Evolutionary conservation across 441 rosid genomes (phyloP).

Genomic region (Theobroma grandiflorum): DNA sequence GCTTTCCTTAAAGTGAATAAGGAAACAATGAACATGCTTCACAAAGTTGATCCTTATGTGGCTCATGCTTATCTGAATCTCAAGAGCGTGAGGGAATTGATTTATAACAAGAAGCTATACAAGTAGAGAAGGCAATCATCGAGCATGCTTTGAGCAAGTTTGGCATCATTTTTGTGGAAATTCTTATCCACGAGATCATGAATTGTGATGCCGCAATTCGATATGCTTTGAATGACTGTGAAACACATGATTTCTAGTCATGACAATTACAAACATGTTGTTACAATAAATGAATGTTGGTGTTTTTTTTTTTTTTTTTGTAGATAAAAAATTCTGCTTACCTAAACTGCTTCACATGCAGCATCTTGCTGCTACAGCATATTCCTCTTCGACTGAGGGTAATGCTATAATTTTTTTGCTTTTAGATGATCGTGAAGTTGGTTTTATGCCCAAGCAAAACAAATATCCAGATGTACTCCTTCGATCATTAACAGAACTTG

Average conservation of each 20-base stretch:
- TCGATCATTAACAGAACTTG: neutral
- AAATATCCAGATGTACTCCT: neutral
- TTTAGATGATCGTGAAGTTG: neutral
- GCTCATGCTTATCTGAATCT: too few relatives aligned
- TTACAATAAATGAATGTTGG: neutral
- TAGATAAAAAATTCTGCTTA: slow-evolving; percentile 4
- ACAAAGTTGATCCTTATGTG: too few relatives aligned
- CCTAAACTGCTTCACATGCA: slow-evolving; percentile 18
- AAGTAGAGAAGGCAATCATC: too few relatives aligned
- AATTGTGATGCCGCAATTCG: neutral
- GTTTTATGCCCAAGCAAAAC: neutral
- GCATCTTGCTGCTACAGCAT: too few relatives aligned
- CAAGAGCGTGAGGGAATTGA: too few relatives aligned
- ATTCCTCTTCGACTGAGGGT: too few relatives aligned
- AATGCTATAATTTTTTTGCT: neutral
- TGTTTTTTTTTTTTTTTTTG: neutral
- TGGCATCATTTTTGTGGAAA: too few relatives aligned
- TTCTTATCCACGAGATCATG: too few relatives aligned
- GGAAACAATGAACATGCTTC: too few relatives aligned
- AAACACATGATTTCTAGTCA: neutral
- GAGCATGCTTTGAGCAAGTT: too few relatives aligned
- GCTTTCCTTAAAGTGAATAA: too few relatives aligned
- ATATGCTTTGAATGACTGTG: slow-evolving; percentile 16
- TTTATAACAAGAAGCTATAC: too few relatives aligned
- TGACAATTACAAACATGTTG: neutral